Conservation (phyloP, 148 eudicot genomes). For the Oxyria digyna region DNA sequence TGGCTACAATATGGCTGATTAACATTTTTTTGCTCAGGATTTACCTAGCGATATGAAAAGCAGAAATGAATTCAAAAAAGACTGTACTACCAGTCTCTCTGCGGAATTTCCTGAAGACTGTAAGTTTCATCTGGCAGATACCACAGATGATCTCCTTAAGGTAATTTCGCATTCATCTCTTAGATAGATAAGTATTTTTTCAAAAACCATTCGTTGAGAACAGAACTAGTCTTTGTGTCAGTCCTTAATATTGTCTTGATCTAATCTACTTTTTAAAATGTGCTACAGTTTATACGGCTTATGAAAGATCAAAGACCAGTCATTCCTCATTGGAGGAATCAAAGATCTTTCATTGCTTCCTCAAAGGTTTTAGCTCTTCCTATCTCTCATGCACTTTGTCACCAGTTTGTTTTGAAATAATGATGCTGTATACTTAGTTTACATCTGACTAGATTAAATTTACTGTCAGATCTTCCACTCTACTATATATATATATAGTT, state of each 20-base stretch:
- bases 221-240: not conserved
- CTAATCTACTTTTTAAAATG: conserved; percentile 2
- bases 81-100: conserved; percentile 50
- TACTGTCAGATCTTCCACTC: not conserved
- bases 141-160: conserved; percentile 84
- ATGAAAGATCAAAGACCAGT: conserved; percentile 68
- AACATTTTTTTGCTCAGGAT: conserved; percentile 36
- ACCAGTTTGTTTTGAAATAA: not conserved
- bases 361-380: conserved; percentile 42
- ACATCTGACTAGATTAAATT: too few relatives aligned
- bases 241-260: not conserved
- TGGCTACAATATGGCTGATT: not conserved
- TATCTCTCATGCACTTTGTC: not conserved
- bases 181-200: not conserved
- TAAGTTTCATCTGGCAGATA: conserved; percentile 72
- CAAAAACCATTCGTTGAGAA: not conserved
- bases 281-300: conserved; percentile 73
- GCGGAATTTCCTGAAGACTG: conserved; percentile 82
- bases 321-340: conserved; percentile 73
- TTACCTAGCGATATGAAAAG: conserved; percentile 62
- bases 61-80: conserved; percentile 55
- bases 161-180: conserved; percentile 19
- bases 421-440: not conserved
- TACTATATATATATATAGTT: too few relatives aligned
- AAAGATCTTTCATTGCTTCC: conserved; percentile 71